Base-by-base conservation (phyloP, 2,329 filamentous ascomycete genomes). In the Cladobotryum mycophilum region DNA sequence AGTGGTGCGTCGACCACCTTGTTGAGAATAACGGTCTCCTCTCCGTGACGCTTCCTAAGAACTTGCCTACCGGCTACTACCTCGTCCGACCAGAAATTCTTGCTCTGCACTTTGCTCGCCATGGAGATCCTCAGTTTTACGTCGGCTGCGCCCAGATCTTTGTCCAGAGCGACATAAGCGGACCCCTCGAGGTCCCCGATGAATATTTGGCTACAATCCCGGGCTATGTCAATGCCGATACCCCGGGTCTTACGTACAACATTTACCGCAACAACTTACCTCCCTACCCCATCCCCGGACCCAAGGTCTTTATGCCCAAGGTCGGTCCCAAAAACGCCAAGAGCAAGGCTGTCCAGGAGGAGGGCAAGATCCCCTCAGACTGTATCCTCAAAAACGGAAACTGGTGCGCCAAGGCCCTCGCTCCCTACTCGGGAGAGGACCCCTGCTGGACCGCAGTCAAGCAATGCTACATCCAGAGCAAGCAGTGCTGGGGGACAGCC, bases 1-100 rank as follows among this genome's bases (percentile, higher is more conserved):
- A 80, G 63, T 90, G 86, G 85, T 89, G 86, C 67, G 85, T 82
- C 3, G 80, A 88, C 61, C 81, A 80, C 53, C 72, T 90, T 52
- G 85, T 85, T 52, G 73, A 69, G 48, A 81, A 82, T 66, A 74
- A 82, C 18, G 85, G 85, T 13, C 71, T 82, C 17, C 69, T 89
- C 12, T 81, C 79, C 4, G 75, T 87, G 52, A 69, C 74, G 17
- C 71, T 89, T 3, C 85, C 86, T 7, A 60, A 69, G 1, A 79
- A 77, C 36, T 73, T 91, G 12, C 75, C 80, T 3, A 71, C 75
- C 0, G 85, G 86, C 1, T 79, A 83, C 65, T 90, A 89, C 64
- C 78, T 89, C n/a, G 76, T 85, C 36, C 79, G 87, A 11, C 78
- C 83, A 0, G 86, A 90, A 69, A 67, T 88, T 9, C 70, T 89